phyloP scores from a whole-genome alignment of 768 basidiomycete species.

The Panaeolus papilionaceus region DNA sequence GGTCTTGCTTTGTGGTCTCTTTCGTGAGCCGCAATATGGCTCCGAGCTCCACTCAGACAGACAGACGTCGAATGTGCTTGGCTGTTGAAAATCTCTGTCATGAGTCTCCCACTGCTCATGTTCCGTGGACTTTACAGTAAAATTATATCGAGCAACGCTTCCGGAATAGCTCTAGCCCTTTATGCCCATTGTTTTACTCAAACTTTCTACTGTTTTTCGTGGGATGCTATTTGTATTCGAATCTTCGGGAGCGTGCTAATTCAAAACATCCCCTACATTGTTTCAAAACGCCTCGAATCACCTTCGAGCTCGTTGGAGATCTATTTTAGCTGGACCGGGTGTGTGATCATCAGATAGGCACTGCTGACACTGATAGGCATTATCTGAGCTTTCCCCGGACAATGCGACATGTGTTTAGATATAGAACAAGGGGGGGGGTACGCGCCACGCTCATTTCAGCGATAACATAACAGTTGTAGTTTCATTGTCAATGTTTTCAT shows the following conservation, averaged over 20 bases:
- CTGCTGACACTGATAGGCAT: conserved; percentile 8
- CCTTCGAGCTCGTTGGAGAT: neutral
- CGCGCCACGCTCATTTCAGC: conserved; percentile 14
- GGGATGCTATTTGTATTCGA: neutral
- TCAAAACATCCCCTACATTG: conserved; percentile 9
- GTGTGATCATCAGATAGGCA: conserved; percentile 11
- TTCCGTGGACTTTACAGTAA: conserved; percentile 8
- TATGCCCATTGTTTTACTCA: neutral
- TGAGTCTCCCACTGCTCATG: neutral
- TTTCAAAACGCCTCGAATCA: conserved; percentile 5
- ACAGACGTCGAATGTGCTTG: neutral
- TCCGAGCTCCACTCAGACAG: conserved; percentile 2
- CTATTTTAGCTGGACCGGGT: neutral
- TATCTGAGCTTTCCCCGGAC: conserved; percentile 5
- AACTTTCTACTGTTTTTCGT: neutral
- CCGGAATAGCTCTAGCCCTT: neutral
- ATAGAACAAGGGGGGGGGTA: neutral
- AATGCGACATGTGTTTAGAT: neutral
- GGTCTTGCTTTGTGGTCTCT: neutral
- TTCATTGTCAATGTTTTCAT: conserved; percentile 13
- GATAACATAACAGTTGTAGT: conserved; percentile 8
- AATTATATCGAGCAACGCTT: neutral
- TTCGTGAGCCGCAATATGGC: neutral
- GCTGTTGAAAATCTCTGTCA: neutral
- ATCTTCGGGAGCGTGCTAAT: conserved; percentile 5